A percentile compares a stretch with the other conserved stretches of the same genome.
These are phyloP conservation scores for Symbiodinium natans DNA, from an alignment of 73 alveolate genomes.

Conservation along the genomic window DNA sequence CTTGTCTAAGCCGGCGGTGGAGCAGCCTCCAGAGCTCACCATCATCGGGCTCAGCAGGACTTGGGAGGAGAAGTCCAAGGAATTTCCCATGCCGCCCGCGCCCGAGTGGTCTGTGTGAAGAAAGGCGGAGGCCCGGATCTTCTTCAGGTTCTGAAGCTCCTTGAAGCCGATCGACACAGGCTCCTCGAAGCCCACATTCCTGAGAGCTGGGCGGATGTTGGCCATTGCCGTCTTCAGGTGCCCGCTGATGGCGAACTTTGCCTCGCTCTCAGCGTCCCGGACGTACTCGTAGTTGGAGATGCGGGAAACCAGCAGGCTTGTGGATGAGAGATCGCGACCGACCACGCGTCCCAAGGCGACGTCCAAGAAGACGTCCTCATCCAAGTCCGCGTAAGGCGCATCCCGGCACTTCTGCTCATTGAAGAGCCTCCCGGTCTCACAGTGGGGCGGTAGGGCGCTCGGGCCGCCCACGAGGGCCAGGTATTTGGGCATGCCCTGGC, in stretches of 20 bases:
- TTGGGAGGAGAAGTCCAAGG: not conserved
- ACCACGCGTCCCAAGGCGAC: conserved; percentile 46
- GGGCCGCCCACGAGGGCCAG: conserved; percentile 46
- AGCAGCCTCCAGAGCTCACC: conserved; percentile 37
- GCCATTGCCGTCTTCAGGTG: conserved; percentile 10
- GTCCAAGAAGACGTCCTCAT: conserved; percentile 37
- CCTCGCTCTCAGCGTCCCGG: conserved; percentile 20
- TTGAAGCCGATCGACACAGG: not conserved
- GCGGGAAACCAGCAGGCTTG: conserved; percentile 37
- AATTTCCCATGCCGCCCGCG: conserved; percentile 32
- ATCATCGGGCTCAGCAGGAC: not conserved
- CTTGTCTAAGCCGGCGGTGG: conserved; percentile 41
- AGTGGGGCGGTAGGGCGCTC: conserved; percentile 2
- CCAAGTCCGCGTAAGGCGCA: conserved; percentile 46
- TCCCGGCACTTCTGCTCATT: conserved; percentile 29
- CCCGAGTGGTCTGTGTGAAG: conserved; percentile 24
- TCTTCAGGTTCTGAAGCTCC: conserved; percentile 17
- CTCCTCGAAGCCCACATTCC: conserved; percentile 30
- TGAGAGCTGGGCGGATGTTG: conserved; percentile 22
- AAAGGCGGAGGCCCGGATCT: conserved; percentile 20
- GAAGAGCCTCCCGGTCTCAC: conserved; percentile 7
- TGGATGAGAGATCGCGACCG: not conserved
- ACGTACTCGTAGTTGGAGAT: conserved; percentile 33
- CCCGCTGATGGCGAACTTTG: conserved; percentile 1
- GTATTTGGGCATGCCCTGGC: conserved; percentile 29